Percentiles rank a stretch among this genome's conserved stretches.
Conservation (phyloP, 2,329 filamentous ascomycete species). For the Hypoxylon sp. region DNA sequence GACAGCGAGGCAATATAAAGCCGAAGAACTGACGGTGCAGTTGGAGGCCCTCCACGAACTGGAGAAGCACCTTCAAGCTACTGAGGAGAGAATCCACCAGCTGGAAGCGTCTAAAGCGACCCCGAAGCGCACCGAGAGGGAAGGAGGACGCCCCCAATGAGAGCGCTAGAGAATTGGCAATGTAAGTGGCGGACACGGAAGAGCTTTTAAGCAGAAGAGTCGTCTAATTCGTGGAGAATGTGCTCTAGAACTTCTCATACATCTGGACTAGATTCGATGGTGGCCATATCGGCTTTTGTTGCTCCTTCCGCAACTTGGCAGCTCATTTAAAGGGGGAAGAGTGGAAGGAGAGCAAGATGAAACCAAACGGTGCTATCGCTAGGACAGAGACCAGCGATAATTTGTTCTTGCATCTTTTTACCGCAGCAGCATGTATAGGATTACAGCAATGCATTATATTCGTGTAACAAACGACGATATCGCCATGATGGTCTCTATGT, state of each 20-base stretch:
- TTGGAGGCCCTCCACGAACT: neutral
- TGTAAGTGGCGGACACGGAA: neutral
- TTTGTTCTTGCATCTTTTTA: neutral
- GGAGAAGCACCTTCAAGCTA: neutral
- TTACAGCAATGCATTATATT: neutral
- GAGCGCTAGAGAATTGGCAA: neutral
- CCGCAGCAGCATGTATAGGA: neutral
- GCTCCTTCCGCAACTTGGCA: neutral
- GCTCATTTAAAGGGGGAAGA: neutral
- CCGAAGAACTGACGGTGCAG: neutral
- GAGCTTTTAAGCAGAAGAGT: neutral
- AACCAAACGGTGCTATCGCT: neutral
- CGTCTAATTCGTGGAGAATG: neutral
- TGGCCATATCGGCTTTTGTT: neutral
- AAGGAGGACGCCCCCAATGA: neutral
- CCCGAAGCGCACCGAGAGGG: neutral
- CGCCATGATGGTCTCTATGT: neutral
- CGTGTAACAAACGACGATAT: slow-evolving; percentile 3
- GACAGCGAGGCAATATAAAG: neutral
- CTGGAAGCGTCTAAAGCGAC: neutral
- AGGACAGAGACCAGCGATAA: neutral
- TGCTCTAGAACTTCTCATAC: neutral
- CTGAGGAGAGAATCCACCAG: neutral
- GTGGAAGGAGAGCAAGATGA: neutral
- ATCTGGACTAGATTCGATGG: neutral